Base-by-base conservation (phyloP, 1,284 basidiomycete species). In the Serendipita sp. region DNA sequence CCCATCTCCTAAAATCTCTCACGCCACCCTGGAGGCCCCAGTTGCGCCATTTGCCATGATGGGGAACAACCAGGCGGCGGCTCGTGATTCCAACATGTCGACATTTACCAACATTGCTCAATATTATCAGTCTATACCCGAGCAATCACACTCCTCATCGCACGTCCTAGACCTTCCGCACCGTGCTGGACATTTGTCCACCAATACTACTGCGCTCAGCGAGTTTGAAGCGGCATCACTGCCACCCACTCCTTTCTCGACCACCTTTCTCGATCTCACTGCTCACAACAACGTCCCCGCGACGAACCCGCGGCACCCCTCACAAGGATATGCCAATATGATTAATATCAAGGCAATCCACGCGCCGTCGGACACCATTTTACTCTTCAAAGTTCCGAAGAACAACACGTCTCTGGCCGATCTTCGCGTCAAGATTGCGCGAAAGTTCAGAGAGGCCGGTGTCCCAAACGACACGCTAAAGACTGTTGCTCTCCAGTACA, bases 381-480 rank as follows among this genome's bases (percentile, higher is more conserved):
- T 58, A n/a, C 53, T 58, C 34, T 58, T 58, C 53, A 58, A 58
- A n/a, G 30, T 58, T 30, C 15, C 53, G 22, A 58, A n/a, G n/a
- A 10, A 3, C 2, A 10, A 35, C 8, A 58, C 53, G 32, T 30
- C 53, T n/a, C 34, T 58, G 8, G n/a, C 22, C 53, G 53, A 58
- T n/a, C 30, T 58, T n/a, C 53, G 53, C 30, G 22, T 26, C 53
- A 58, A 58, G 26, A 58, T 34, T 58, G 15, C 32, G 22, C 53
- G 53, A 17, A 58, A 58, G 26, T 34, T 58, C 53, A 17, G 26
- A 17, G 53, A 58, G 32, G 32, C 53, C 5, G 53, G 32, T 30
- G 29, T 49, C 45, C 45, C 45, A 6, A 26, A 10, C 29, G 26
- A 30, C 6, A n/a, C 15, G 10, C 53, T 58, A 10, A n/a, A 10